Base-by-base conservation (phyloP, 2,329 filamentous ascomycete genomes). In the Phoma sp. region DNA sequence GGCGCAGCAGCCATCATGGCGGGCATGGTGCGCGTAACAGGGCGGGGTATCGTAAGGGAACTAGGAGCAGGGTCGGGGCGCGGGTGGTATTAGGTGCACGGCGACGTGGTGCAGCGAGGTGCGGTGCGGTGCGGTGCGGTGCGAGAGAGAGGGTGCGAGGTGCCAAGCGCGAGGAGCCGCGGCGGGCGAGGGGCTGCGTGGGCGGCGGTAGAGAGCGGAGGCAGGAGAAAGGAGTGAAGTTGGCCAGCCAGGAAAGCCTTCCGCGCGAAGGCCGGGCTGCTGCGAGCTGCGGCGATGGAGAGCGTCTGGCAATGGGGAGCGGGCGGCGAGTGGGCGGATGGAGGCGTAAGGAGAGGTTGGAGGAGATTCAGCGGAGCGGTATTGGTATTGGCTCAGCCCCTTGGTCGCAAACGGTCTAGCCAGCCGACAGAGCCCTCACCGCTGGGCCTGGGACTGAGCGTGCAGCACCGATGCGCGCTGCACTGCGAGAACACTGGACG, bases 1-100 rank as follows among this genome's bases (percentile, higher is more conserved):
- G 85, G 81, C 61, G 84, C 75, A 58, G 83, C 74, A 69, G 85
- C 82, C 83, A 86, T 87, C 64, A 68, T 79, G 63, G 57, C 72
- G 61, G 65, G 58, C 63, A 66, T 64, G 17, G 45, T 62, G 62
- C 56, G 65, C 55, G 62, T 61, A 37, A 50, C 38, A 38, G 39
- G 60, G 32, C 4, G 13, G 54, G 54, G 53, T 52, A 46, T 57
- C 35, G 57, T 46, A 41, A 41, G 57, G 46, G 45, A 63, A 49
- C 57, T 53, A 57, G 51, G 43, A 49, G 58, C 53, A 57, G 50
- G 43, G 62, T 63, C 39, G 44, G 38, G 47, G 58, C 29, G 56
- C 59, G 61, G 41, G 52, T 29, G 59, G 56, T 60, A 64, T 64
- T 64, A 67, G 64, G 61, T 63, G 63, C 57, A 62, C 54, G 68